Conservation (phyloP, 768 basidiomycete genomes). For the Mrakia hoshinonis region DNA sequence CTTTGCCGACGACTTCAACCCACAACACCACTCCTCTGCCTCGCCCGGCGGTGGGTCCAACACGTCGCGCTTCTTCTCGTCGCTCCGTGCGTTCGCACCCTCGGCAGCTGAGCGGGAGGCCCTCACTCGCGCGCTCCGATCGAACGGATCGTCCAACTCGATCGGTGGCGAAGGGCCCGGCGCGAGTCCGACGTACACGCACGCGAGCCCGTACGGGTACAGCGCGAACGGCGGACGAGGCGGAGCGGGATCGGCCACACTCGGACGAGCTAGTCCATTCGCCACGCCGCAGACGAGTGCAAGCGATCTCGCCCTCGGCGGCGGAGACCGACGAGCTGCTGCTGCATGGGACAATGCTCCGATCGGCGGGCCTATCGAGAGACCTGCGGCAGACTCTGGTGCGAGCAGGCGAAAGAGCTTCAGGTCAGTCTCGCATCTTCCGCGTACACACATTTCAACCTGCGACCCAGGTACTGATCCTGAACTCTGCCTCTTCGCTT, state of each 20-base stretch:
- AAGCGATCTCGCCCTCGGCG: not conserved
- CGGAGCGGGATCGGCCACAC: not conserved
- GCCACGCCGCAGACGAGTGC: slow-evolving; percentile 19
- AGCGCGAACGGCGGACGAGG: not conserved
- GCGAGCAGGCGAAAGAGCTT: slow-evolving; percentile 16
- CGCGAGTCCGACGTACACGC: not conserved
- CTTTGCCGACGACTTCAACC: slow-evolving; percentile 14
- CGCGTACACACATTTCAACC: not conserved
- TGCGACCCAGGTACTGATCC: not conserved
- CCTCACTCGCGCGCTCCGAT: slow-evolving; percentile 61
- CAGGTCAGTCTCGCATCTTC: slow-evolving; percentile 11
- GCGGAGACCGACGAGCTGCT: slow-evolving; percentile 7
- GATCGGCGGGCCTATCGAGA: not conserved
- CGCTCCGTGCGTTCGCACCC: slow-evolving; percentile 75
- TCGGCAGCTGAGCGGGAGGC: slow-evolving; percentile 80
- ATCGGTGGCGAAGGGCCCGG: not conserved
- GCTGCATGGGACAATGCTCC: slow-evolving; percentile 14
- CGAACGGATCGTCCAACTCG: slow-evolving; percentile 13
- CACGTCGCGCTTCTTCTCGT: slow-evolving; percentile 40
- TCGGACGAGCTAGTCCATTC: slow-evolving; percentile 8
- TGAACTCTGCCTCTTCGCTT: not conserved
- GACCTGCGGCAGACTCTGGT: not conserved
- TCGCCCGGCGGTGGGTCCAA: not conserved
- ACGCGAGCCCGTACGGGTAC: not conserved
- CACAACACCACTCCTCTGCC: not conserved